Conservation (phyloP, 164 flowering plant genomes). For the Cinnamomum chago region DNA sequence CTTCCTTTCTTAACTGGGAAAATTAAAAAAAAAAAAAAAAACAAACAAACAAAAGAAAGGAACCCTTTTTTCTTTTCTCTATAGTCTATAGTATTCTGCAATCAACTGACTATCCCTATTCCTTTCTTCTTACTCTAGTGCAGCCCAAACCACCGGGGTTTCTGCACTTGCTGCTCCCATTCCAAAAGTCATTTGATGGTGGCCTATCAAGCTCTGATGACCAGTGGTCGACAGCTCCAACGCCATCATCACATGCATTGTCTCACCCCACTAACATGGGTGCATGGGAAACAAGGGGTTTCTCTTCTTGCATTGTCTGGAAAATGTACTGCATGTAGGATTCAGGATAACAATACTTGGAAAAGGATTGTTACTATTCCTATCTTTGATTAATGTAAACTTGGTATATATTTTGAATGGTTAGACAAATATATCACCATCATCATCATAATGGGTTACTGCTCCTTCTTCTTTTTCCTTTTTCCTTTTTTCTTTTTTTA, state of each 20-base stretch:
- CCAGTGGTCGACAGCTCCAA: background rate
- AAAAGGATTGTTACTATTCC: no score
- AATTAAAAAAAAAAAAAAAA: no score
- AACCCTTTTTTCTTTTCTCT: background rate
- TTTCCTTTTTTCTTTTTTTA: no score
- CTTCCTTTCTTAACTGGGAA: background rate
- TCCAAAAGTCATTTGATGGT: background rate
- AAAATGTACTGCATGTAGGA: background rate
- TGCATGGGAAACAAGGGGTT: background rate
- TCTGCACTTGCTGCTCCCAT: background rate
- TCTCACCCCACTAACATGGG: background rate
- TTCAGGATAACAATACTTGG: no score
- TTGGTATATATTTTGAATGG: no score
- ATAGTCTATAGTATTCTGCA: background rate
- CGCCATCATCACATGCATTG: conserved; percentile 7
- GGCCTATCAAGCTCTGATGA: background rate
- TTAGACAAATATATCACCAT: no score
- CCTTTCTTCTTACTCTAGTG: background rate
- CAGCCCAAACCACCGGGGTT: background rate
- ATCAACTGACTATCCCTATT: background rate
- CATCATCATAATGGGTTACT: no score
- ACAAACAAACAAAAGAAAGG: no score
- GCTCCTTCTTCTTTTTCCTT: no score
- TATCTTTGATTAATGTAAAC: no score
- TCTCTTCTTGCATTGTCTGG: background rate